A percentile compares a stretch with the other conserved stretches of the same genome.
phyloP scores from a whole-genome alignment of 2,329 filamentous ascomycete genomes.

The Phialophora macrospora region DNA sequence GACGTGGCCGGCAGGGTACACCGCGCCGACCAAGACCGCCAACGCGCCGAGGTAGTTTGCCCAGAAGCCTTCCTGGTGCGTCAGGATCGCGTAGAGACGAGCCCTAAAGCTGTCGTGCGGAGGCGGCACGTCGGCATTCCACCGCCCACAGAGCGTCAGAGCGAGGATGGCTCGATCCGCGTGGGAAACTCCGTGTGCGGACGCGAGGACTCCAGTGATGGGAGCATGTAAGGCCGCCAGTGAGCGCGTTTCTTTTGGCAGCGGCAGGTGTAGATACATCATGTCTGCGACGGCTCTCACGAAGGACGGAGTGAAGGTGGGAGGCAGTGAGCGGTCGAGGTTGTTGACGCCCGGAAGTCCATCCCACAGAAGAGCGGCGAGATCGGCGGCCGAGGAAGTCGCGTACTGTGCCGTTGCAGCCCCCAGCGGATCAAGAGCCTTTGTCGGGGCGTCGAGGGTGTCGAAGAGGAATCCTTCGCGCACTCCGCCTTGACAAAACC shows the following conservation, averaged over 20 bases:
- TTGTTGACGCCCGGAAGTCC: constrained; percentile 48
- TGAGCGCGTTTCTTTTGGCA: constrained; percentile 44
- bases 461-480: constrained; percentile 77
- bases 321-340: constrained; percentile 39
- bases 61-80: constrained; percentile 46
- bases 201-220: constrained; percentile 43
- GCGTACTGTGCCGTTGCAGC: constrained; percentile 63
- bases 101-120: constrained; percentile 42
- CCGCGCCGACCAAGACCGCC: constrained; percentile 41
- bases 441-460: constrained; percentile 60
- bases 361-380: constrained; percentile 56
- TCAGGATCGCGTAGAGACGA: constrained; percentile 42
- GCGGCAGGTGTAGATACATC: constrained; percentile 44
- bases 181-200: constrained; percentile 45
- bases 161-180: constrained; percentile 44
- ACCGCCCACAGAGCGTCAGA: constrained; percentile 45
- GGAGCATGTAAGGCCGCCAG: constrained; percentile 44
- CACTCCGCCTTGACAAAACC: constrained; percentile 87
- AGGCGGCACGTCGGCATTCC: constrained; percentile 42
- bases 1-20: constrained; percentile 43
- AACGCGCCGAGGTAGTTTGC: constrained; percentile 43
- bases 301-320: constrained; percentile 40
- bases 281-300: constrained; percentile 44
- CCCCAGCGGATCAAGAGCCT: constrained; percentile 69
- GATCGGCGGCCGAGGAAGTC: constrained; percentile 48